Conservation (phyloP, 768 basidiomycete genomes). For the Phaeolepiota aurea region DNA sequence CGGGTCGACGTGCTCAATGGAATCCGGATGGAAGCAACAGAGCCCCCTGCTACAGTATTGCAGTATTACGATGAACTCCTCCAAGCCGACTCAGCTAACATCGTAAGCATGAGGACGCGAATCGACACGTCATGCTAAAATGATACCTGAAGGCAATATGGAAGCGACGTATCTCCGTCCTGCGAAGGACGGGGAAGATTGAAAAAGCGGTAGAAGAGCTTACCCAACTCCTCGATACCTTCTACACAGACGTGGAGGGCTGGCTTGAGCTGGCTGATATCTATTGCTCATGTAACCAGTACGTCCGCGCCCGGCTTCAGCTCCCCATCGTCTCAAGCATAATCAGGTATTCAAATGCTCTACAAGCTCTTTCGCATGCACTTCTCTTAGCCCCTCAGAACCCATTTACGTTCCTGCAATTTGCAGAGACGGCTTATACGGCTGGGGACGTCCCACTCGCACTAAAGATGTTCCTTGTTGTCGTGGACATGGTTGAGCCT, state of each 20-base stretch:
- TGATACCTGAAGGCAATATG: slow-evolving; percentile 44
- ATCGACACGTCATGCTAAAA: neutral
- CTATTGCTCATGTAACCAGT: slow-evolving; percentile 72
- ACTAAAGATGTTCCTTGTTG: slow-evolving; percentile 70
- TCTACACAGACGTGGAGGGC: slow-evolving; percentile 82
- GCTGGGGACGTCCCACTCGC: slow-evolving; percentile 67
- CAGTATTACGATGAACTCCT: slow-evolving; percentile 61
- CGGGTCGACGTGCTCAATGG: slow-evolving; percentile 74
- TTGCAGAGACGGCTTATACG: slow-evolving; percentile 85
- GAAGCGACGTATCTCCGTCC: slow-evolving; percentile 76
- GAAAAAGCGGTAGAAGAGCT: slow-evolving; percentile 69
- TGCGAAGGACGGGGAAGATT: slow-evolving; percentile 50
- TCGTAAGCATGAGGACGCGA: slow-evolving; percentile 35
- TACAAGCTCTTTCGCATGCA: slow-evolving; percentile 75
- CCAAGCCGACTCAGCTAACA: slow-evolving; percentile 57
- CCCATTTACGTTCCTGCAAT: slow-evolving; percentile 75
- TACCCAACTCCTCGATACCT: slow-evolving; percentile 69
- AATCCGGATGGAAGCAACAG: slow-evolving; percentile 66
- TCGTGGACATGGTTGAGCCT: slow-evolving; percentile 68
- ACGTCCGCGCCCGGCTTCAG: too few species aligned
- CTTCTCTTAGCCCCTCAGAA: slow-evolving; percentile 81
- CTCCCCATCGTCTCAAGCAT: too few species aligned
- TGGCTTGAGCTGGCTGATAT: slow-evolving; percentile 85
- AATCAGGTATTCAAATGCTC: slow-evolving; percentile 58
- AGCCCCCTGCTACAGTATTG: slow-evolving; percentile 46